A percentile compares a stretch with the other conserved stretches of the same genome.
These are phyloP conservation scores for Thecaphora frezii DNA, from an alignment of 1,284 basidiomycete species.

Conservation along the genomic window DNA sequence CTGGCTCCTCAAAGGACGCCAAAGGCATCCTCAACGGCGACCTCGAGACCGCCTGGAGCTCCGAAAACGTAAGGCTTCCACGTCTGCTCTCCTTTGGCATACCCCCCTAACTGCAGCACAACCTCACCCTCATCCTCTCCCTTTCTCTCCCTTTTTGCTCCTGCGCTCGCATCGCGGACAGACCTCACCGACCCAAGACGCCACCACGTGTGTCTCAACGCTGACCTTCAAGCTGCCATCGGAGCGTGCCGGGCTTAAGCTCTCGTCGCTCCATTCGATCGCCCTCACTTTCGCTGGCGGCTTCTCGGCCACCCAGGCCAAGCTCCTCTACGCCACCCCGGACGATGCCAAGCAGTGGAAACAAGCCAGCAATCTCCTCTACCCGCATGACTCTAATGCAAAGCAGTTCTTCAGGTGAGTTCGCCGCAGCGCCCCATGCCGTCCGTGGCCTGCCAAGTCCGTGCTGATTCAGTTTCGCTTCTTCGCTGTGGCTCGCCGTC, in stretches of 20 bases:
- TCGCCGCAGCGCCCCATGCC: too few relatives aligned
- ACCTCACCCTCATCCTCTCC: neutral
- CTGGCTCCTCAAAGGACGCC: conserved; percentile 28
- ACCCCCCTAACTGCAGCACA: too few relatives aligned
- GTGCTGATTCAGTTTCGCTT: too few relatives aligned
- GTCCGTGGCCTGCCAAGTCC: too few relatives aligned
- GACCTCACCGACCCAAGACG: conserved; percentile 14
- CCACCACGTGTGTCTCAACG: conserved; percentile 3
- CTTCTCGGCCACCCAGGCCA: conserved; percentile 17
- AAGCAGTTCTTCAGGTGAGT: conserved; percentile 20
- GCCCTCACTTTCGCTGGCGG: conserved; percentile 31
- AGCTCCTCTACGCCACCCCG: conserved; percentile 4
- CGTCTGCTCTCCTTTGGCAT: too few relatives aligned
- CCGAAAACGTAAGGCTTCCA: conserved; percentile 11
- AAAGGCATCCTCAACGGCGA: conserved; percentile 29
- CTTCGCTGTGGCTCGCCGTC: neutral
- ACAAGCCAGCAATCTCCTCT: conserved; percentile 1
- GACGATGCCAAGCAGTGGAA: conserved; percentile 14
- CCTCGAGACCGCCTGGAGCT: conserved; percentile 36
- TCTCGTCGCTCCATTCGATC: conserved; percentile 15
- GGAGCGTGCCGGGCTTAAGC: neutral
- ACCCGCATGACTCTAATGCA: conserved; percentile 24
- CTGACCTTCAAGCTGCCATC: conserved; percentile 20
- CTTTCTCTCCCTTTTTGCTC: neutral
- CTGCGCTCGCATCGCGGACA: neutral